These are phyloP conservation scores for Aspergillus sp. DNA, from an alignment of 2,329 filamentous ascomycete species.

Conservation along the genomic window DNA sequence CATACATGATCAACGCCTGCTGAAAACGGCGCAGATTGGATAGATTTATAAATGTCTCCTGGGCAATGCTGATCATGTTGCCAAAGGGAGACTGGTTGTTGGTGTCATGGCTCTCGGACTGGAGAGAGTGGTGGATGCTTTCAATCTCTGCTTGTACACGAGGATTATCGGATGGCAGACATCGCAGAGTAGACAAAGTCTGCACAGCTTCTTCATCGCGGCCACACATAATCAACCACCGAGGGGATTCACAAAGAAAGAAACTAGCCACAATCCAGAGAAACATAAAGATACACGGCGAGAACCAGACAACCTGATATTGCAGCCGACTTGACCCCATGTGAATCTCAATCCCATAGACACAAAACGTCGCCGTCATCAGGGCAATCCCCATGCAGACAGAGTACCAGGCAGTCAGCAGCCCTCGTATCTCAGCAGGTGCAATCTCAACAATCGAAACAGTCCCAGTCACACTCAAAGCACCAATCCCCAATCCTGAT, in stretches of 20 bases:
- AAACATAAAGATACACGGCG: constrained; percentile 23
- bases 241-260: constrained; percentile 27
- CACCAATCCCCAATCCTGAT: constrained; percentile 35
- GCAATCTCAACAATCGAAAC: constrained; percentile 39
- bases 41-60: constrained; percentile 32
- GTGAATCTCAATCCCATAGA: constrained; percentile 30
- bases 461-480: constrained; percentile 34
- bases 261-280: constrained; percentile 24
- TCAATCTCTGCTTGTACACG: constrained; percentile 21
- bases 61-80: constrained; percentile 19
- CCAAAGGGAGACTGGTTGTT: constrained; percentile 6
- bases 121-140: constrained; percentile 23
- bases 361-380: constrained; percentile 27
- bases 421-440: constrained; percentile 35
- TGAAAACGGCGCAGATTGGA: constrained; percentile 37
- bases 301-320: constrained; percentile 30
- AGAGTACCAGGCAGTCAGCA: constrained; percentile 34
- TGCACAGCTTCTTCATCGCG: constrained; percentile 22
- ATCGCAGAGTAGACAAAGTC: constrained; percentile 24
- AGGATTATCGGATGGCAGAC: constrained; percentile 24
- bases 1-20: constrained; percentile 32
- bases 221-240: constrained; percentile 29
- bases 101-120: neutral
- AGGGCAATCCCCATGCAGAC: constrained; percentile 33
- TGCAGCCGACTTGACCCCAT: constrained; percentile 24